A percentile compares a stretch with the other conserved stretches of the same genome.
phyloP scores from a whole-genome alignment of 257 asterid genomes.

The Paulownia fortunei region DNA sequence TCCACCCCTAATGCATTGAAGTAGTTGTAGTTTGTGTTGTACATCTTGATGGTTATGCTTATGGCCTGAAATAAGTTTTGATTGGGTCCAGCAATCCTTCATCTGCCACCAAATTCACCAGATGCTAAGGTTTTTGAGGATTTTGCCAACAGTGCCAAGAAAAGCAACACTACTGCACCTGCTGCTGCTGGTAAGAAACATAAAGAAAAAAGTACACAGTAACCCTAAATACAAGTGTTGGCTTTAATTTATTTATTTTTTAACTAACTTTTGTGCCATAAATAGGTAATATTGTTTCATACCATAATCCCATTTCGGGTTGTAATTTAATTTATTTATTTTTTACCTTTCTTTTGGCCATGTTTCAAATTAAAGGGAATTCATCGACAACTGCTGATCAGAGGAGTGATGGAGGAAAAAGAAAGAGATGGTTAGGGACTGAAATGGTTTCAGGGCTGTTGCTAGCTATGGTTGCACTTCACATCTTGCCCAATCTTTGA shows the following conservation, averaged over 20 bases:
- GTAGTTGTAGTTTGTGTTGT: not conserved
- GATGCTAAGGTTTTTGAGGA: conserved; percentile 82
- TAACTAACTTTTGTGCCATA: not conserved
- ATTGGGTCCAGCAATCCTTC: conserved; percentile 55
- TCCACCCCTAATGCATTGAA: no score
- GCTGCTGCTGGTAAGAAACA: conserved; percentile 32
- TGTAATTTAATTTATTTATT: not conserved
- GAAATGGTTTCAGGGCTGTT: conserved; percentile 38
- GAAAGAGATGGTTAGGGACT: conserved; percentile 30
- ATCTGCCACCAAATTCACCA: conserved; percentile 81
- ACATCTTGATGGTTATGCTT: not conserved
- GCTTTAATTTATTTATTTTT: not conserved
- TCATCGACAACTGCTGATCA: conserved; percentile 36
- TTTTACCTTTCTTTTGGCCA: not conserved
- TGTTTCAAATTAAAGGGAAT: conserved; percentile 29
- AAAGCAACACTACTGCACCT: conserved; percentile 42
- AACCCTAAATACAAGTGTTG: not conserved
- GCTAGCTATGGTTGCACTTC: conserved; percentile 36
- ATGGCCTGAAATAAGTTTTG: no score
- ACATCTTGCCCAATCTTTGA: conserved; percentile 30
- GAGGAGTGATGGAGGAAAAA: conserved; percentile 45
- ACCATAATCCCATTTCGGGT: no score
- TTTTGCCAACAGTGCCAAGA: conserved; percentile 47
- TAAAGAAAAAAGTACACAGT: not conserved
- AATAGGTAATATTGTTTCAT: no score